Evolutionary conservation across 2,329 filamentous ascomycete genomes (phyloP), one percentile per base, ranked within the genome.

Genomic region (Cucurbitaria berberidis): DNA sequence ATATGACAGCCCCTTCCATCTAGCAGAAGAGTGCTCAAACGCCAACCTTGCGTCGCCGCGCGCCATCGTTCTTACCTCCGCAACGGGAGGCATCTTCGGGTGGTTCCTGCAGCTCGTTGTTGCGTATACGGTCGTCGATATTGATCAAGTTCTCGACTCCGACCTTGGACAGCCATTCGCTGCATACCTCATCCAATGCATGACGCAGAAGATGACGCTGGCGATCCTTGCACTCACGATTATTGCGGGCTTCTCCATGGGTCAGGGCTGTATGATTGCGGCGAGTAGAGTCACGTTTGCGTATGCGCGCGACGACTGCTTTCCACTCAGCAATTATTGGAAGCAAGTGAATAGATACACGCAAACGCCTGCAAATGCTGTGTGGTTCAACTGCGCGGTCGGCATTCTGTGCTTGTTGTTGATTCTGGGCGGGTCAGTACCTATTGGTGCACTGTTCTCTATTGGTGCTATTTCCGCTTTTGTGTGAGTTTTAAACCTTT

Each of bases 1-100:
- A 35, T 89, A 89, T 67, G 87, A 89, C 70, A 82, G 82, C 0
- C 84, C 87, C 0, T 90, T 90, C 70, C 88, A 91, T 74, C 74
- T 91, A n/a, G 82, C 85, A 3, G 88, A 91, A 67, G 88, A 91
- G 72, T 91, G 88, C 73, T 86, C 85, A 54, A 91, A 91, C 62
- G 88, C 89, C 24, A 86, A 84, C 60, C 75, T 90, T 40, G 88
- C 89, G 26, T 84, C 86, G 9, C 88, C 88, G 0, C 83, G 88
- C 11, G 88, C 88, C 7, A 91, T 91, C 46, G 84, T 90, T 32
- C 77, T 90, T 67, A 91, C 89, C 0, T 86, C 86, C 1, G 83
- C 77, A 1, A 78, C 87, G 2, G 89, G 89, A 5, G 88, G 88
- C 1, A 56, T 87, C 2, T 80, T 89, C 56, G 89, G 89, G 40